These are phyloP conservation scores for Rhynchospora pubera DNA, from an alignment of 176 grass and related monocot genomes.

Conservation along the genomic window DNA sequence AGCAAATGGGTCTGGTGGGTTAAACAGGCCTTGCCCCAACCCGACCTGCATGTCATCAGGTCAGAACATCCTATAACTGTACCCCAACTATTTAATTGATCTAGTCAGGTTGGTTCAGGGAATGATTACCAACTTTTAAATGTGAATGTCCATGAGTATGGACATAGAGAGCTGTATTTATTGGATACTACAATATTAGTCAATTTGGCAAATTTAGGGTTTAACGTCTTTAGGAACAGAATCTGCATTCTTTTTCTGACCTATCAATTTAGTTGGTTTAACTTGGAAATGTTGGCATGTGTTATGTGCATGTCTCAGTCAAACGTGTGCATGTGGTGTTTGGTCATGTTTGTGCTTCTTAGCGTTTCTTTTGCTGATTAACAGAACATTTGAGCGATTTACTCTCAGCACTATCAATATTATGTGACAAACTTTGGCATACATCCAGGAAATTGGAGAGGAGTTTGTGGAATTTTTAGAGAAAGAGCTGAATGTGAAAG, in stretches of 20 bases:
- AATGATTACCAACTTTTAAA: neutral
- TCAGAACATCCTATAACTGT: too few relatives aligned
- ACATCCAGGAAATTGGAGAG: constrained; percentile 68
- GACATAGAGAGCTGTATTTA: neutral
- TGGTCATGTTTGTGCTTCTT: neutral
- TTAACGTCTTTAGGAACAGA: neutral
- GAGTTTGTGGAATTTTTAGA: constrained; percentile 89
- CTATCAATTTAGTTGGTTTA: neutral
- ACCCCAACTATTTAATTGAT: neutral
- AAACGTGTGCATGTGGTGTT: neutral
- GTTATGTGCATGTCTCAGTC: neutral
- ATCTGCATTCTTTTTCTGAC: neutral
- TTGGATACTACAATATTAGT: neutral
- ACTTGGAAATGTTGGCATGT: neutral
- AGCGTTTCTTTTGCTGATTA: neutral
- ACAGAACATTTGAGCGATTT: neutral
- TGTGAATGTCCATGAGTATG: neutral
- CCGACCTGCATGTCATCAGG: too few relatives aligned
- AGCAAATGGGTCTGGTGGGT: too few relatives aligned
- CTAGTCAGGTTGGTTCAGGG: neutral
- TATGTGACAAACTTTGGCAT: neutral
- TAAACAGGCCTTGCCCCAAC: too few relatives aligned
- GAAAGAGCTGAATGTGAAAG: constrained; percentile 74
- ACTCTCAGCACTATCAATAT: neutral
- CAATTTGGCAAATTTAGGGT: neutral